Evolutionary conservation across 257 asterid species (phyloP).

Genomic region (Solanum rostratum): DNA sequence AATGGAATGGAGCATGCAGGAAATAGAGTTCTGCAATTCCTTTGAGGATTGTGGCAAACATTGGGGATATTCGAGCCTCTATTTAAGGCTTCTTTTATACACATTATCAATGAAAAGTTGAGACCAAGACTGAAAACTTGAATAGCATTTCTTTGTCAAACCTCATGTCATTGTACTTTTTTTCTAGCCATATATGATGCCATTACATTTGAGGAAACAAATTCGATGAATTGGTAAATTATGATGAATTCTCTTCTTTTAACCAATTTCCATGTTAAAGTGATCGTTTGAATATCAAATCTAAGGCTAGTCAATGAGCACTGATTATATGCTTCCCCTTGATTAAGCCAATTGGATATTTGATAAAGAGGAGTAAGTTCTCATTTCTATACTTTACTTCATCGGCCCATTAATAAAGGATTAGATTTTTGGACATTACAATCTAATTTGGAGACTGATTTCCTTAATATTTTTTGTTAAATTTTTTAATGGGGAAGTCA

Average conservation of each 20-base stretch:
- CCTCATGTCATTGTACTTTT: neutral
- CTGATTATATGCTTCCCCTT: neutral
- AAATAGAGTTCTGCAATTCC: neutral
- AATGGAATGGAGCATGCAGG: neutral
- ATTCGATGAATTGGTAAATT: neutral
- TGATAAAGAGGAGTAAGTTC: neutral
- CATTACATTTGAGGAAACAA: neutral
- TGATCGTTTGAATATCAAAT: neutral
- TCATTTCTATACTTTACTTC: neutral
- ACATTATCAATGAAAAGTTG: neutral
- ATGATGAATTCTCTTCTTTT: neutral
- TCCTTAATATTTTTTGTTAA: neutral
- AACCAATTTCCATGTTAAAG: neutral
- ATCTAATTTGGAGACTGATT: neutral
- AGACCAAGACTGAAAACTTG: neutral
- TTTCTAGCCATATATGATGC: neutral
- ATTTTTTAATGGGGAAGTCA: neutral
- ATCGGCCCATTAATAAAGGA: neutral
- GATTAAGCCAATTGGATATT: neutral
- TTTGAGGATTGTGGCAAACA: neutral
- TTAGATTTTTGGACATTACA: neutral
- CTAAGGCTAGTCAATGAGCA: neutral
- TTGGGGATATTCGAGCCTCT: neutral
- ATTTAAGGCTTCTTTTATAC: neutral
- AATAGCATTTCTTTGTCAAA: neutral